Conservation (phyloP, 208 protist genomes). For the Leishmania aethiopica region DNA sequence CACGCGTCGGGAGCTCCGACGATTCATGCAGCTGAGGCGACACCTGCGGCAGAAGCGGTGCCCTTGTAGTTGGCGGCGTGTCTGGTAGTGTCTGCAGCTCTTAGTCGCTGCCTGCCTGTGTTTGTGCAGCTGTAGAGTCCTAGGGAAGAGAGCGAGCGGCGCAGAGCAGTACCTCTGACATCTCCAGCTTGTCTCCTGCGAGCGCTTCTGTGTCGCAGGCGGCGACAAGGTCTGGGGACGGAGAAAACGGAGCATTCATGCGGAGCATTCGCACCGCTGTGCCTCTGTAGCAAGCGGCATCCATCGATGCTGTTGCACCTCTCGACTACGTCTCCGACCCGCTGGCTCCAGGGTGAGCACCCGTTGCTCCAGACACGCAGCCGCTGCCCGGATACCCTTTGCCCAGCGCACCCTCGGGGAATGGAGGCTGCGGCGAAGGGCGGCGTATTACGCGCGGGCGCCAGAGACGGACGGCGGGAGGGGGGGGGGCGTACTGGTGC, state of each 20-base stretch:
- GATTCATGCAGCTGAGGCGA: not conserved
- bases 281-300: too few relatives aligned
- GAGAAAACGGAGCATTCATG: too few relatives aligned
- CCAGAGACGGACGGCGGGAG: too few relatives aligned
- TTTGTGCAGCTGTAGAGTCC: not conserved
- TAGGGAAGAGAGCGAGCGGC: not conserved
- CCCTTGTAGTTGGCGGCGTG: not conserved
- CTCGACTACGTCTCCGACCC: not conserved
- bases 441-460: too few relatives aligned
- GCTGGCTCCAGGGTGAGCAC: not conserved
- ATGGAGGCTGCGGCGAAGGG: not conserved
- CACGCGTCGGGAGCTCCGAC: not conserved
- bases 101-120: not conserved
- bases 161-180: too few relatives aligned
- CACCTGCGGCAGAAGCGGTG: not conserved
- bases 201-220: too few relatives aligned
- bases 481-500: not conserved
- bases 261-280: too few relatives aligned
- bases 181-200: too few relatives aligned
- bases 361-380: not conserved
- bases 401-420: not conserved
- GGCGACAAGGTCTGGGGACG: too few relatives aligned
- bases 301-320: not conserved
- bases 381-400: not conserved
- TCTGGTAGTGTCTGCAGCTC: not conserved